These are phyloP conservation scores for Cytospora chrysosperma DNA, from an alignment of 2,329 filamentous ascomycete species.

Conservation along the genomic window DNA sequence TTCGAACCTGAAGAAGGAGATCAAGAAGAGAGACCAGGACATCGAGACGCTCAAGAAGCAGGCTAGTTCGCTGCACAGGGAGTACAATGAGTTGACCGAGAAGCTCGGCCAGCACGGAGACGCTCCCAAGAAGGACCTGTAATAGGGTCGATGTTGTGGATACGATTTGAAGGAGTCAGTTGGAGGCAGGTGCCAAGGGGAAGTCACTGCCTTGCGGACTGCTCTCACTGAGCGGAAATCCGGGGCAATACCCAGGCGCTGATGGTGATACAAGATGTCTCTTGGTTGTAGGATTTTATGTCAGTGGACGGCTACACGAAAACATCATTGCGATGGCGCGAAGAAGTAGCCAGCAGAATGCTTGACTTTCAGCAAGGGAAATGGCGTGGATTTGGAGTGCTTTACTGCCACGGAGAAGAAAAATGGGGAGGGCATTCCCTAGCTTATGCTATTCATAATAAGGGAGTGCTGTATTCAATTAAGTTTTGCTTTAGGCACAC, in stretches of 20 bases:
- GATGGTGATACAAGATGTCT: not conserved
- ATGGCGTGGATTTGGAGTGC: not conserved
- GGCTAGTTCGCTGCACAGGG: constrained; percentile 74
- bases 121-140: constrained; percentile 59
- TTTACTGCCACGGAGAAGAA: not conserved
- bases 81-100: constrained; percentile 85
- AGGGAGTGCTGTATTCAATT: not conserved
- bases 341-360: not conserved
- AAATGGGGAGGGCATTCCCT: not conserved
- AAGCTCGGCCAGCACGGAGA: constrained; percentile 64
- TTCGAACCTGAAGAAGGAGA: constrained; percentile 64
- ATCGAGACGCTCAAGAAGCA: constrained; percentile 92
- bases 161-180: not conserved
- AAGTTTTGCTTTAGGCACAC: not conserved
- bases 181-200: not conserved
- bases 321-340: not conserved
- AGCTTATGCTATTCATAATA: not conserved
- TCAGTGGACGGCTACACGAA: not conserved
- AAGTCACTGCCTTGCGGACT: not conserved
- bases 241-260: not conserved
- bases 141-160: constrained; percentile 26
- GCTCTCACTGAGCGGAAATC: not conserved
- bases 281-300: not conserved
- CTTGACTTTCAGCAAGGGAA: not conserved
- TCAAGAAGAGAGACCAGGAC: constrained; percentile 78